These are phyloP conservation scores for Melanogaster broomeanus DNA, from an alignment of 768 basidiomycete genomes.

Conservation along the genomic window DNA sequence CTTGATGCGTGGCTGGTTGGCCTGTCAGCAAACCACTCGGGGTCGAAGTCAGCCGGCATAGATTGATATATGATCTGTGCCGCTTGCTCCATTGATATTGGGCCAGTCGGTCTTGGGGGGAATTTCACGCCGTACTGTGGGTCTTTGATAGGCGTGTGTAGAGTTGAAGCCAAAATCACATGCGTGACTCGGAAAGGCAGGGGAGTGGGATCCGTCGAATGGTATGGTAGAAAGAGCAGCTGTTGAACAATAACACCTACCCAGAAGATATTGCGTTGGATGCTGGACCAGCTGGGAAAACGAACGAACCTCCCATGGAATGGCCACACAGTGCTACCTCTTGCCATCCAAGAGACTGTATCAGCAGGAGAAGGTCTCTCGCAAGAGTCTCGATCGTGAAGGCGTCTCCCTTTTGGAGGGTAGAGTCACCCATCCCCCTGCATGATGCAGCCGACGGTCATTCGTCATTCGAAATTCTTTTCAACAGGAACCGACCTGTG, in stretches of 20 bases:
- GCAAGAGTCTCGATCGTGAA: conserved; percentile 48
- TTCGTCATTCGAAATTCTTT: background rate
- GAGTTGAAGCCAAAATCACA: conserved; percentile 40
- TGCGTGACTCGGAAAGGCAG: conserved; percentile 44
- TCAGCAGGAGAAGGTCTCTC: conserved; percentile 44
- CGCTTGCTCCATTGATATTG: conserved; percentile 31
- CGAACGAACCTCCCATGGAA: conserved; percentile 50
- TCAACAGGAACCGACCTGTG: conserved; percentile 28
- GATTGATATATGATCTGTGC: conserved; percentile 30
- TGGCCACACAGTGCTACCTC: conserved; percentile 47
- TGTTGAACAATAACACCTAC: conserved; percentile 46
- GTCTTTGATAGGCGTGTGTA: conserved; percentile 27
- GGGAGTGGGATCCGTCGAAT: conserved; percentile 32
- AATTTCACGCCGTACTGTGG: conserved; percentile 33
- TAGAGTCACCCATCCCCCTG: conserved; percentile 51
- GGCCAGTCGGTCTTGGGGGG: conserved; percentile 15
- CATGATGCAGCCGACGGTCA: background rate
- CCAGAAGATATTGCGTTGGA: background rate
- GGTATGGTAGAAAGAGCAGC: conserved; percentile 44
- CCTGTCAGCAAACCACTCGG: conserved; percentile 34
- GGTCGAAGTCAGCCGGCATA: conserved; percentile 35
- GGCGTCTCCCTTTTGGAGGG: conserved; percentile 34
- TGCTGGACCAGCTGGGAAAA: background rate
- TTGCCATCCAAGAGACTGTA: conserved; percentile 41
- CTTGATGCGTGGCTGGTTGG: conserved; percentile 28